Base-by-base conservation (phyloP, 371 early-diverging fungal species). In the Zychaea mexicana region DNA sequence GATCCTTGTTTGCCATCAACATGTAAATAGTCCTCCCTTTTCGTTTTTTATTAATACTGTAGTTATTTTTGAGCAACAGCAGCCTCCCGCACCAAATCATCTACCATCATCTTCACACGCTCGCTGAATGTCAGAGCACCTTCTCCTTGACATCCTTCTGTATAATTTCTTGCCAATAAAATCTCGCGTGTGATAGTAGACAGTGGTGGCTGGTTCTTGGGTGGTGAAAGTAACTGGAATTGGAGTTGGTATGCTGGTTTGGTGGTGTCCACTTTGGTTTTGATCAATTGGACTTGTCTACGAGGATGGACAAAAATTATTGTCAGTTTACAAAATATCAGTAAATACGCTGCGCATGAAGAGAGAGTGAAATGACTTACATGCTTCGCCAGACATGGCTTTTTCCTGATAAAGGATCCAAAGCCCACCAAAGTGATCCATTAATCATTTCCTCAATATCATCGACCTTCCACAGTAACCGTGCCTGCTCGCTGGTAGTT, bases 371-470 rank as follows among this genome's bases (percentile, higher is more conserved):
- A 24, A 28, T 28, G 46, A 66, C 76, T 73, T 73, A 79, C 79
- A 76, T 72, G 42, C 67, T 71, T 65, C 72, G 62, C 76, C 79
- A 76, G 21, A 68, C 47, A 39, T 60, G 60, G 8, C 52, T 27
- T 5, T 59, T 26, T n/a, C 60, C 58, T 17, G 12, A 9, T 30
- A 52, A 56, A 24, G 42, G n/a, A 32, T 47, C 42, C 13, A 54
- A 17, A 10, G 66, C 57, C 71, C 74, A 76, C 62, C 66, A 69
- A 8, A 82, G 28, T 15, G 73, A 72, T 0, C 83, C 79, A 64
- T 74, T 69, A 32, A 79, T 66, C 7, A 69, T 71, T 54, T 82
- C 83, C 61, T 82, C 83, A 13, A 82, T 75, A 42, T 76, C 73
- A 61, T 82, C 75, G 24, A 82, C 71, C 30, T 78, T 74, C 83